Base-by-base conservation (phyloP, 208 protist genomes). In the Acanthamoeba culbertsoni region DNA sequence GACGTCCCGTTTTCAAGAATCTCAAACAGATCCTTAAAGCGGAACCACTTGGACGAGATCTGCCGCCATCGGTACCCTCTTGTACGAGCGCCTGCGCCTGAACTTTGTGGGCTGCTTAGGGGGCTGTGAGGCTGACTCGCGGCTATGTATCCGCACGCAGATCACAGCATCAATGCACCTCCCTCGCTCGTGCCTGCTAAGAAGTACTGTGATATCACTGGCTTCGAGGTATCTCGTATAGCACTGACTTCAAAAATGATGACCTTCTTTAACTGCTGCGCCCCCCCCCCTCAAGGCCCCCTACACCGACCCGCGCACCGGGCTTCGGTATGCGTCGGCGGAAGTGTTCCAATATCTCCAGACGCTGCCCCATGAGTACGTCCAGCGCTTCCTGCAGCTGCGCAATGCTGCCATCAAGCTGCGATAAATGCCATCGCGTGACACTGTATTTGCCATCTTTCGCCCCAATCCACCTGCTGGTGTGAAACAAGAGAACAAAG, bases 131-230 rank as follows among this genome's bases (percentile, higher is more conserved):
- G 3, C 43, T 86, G 37, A 18, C n/a, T n/a, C n/a, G n/a, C n/a
- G n/a, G n/a, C n/a, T 51, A 18, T 37, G 63, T 10, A 42, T 73
- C 33, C 10, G 14, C 5, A 16, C 6, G 18, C 40, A 92, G 86
- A 77, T 55, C 31, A 4, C n/a, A 92, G 63, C 86, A 92, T 92
- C 86, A 48, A 75, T 18, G 86, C 86, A 42, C 86, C 86, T 3
- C 86, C 86, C 51, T 92, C 86, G 33, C 62, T 92, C 42, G 45
- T 92, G 1, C 86, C 86, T 1, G 62, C 86, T n/a, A 92, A 77
- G 59, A 92, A 92, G 86, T 92, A 92, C 59, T 92, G 86, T 59
- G 86, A 92, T 37, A 71, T 92, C 12, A 92, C 86, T 4, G 86
- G 86, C n/a, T 45, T 92, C 1, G 59, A 45, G 33, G 82, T 90